Conservation (phyloP, 2,329 filamentous ascomycete genomes). For the Dryadomyces quercus-mongolicae region DNA sequence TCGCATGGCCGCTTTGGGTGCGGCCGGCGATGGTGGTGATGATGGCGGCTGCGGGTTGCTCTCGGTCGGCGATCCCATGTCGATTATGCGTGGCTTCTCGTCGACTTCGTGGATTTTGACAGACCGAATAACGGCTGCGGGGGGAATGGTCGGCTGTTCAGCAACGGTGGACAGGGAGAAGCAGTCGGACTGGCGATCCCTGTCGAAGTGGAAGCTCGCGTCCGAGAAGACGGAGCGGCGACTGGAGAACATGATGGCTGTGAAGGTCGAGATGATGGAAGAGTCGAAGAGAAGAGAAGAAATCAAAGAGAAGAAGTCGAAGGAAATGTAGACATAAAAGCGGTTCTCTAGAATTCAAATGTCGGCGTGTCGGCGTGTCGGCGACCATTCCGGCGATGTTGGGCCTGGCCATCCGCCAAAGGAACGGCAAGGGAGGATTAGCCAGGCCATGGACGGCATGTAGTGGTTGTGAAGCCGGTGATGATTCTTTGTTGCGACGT, state of each 20-base stretch:
- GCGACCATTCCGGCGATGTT: no score
- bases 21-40: neutral
- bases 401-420: no score
- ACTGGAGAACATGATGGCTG: neutral
- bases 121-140: neutral
- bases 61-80: neutral
- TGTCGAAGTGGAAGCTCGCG: neutral
- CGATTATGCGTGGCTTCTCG: slow-evolving; percentile 3
- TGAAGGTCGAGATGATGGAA: no score
- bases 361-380: no score
- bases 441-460: neutral
- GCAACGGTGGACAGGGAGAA: neutral
- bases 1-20: slow-evolving; percentile 8
- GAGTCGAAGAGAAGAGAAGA: no score
- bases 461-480: neutral
- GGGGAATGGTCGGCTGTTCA: neutral
- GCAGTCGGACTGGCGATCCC: neutral
- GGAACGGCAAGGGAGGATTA: no score
- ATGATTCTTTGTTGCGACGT: neutral
- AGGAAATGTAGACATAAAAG: no score
- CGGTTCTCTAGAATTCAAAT: no score
- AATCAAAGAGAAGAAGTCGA: no score
- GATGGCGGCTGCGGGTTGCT: no score
- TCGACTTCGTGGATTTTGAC: slow-evolving; percentile 3
- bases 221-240: neutral